phyloP scores from a whole-genome alignment of 108 stramenopile genomes.

The Cyclotella baltica region DNA sequence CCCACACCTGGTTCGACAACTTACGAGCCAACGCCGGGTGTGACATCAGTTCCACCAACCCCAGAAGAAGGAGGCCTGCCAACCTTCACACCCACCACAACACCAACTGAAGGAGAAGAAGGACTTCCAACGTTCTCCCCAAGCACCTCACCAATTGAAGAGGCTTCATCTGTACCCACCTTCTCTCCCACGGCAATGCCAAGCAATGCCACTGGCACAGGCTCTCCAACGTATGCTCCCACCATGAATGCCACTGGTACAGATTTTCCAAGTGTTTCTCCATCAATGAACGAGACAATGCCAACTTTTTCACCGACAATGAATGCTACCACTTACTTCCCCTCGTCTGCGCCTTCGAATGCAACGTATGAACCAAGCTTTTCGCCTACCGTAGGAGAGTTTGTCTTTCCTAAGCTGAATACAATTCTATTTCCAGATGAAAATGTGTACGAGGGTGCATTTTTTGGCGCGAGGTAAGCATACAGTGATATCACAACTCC shows the following conservation, averaged over 20 bases:
- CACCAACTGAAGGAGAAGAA: not conserved
- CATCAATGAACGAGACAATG: not conserved
- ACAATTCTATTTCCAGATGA: slow-evolving; percentile 8
- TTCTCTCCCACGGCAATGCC: not conserved
- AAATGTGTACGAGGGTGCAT: slow-evolving; percentile 1
- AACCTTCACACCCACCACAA: not conserved
- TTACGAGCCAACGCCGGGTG: not conserved
- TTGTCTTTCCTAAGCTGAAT: slow-evolving; percentile 13
- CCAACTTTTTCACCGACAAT: not conserved
- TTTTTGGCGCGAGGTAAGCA: slow-evolving; percentile 19
- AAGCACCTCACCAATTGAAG: not conserved
- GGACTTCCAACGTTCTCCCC: not conserved
- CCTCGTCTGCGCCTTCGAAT: slow-evolving; percentile 16
- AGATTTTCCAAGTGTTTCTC: not conserved
- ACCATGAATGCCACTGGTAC: not conserved
- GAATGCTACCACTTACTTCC: no score
- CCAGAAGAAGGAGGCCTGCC: not conserved
- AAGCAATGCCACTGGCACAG: not conserved
- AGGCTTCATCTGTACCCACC: not conserved
- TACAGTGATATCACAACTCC: not conserved
- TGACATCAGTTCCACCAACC: not conserved
- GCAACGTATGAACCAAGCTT: not conserved
- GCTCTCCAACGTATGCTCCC: not conserved
- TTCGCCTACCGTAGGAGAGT: slow-evolving; percentile 9
- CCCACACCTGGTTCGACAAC: slow-evolving; percentile 8